A percentile compares a stretch with the other conserved stretches of the same genome.
Conservation (phyloP, 176 grass and related monocot species). For the Aegilops bicornis region DNA sequence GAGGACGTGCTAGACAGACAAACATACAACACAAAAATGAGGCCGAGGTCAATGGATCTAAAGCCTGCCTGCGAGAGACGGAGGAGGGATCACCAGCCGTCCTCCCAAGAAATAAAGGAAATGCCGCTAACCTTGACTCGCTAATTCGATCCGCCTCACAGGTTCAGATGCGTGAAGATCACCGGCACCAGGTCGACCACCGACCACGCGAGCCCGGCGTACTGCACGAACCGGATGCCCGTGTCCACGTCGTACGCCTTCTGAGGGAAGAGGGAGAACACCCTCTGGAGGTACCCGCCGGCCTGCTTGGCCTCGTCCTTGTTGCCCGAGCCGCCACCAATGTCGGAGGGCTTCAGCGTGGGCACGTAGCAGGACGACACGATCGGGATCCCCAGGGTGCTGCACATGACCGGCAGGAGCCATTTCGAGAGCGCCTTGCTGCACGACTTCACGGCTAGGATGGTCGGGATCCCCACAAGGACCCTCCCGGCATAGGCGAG, state of each 20-base stretch:
- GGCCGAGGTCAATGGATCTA: slow-evolving; percentile 22
- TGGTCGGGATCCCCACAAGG: slow-evolving; percentile 76
- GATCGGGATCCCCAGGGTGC: slow-evolving; percentile 75
- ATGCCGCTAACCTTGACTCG: background rate
- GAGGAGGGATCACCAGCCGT: background rate
- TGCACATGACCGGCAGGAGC: slow-evolving; percentile 89
- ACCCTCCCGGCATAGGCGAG: slow-evolving; percentile 44
- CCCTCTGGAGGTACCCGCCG: slow-evolving; percentile 54
- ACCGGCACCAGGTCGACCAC: slow-evolving; percentile 89
- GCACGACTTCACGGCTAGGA: slow-evolving; percentile 84
- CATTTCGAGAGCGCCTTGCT: slow-evolving; percentile 93
- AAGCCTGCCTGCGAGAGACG: slow-evolving; percentile 24
- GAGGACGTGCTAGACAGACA: slow-evolving; percentile 2
- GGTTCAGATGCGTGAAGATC: slow-evolving; percentile 62
- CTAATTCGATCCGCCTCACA: slow-evolving; percentile 37
- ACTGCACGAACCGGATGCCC: slow-evolving; percentile 90
- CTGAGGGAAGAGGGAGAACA: slow-evolving; percentile 60
- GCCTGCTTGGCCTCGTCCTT: slow-evolving; percentile 50
- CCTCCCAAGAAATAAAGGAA: background rate
- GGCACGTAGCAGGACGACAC: slow-evolving; percentile 88
- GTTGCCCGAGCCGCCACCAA: slow-evolving; percentile 21
- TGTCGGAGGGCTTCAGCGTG: slow-evolving; percentile 48
- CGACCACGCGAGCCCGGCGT: slow-evolving; percentile 86
- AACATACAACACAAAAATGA: slow-evolving; percentile 10
- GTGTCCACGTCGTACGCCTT: slow-evolving; percentile 92